phyloP scores from a whole-genome alignment of 1,284 basidiomycete species.

The Ceratobasidium sp. region DNA sequence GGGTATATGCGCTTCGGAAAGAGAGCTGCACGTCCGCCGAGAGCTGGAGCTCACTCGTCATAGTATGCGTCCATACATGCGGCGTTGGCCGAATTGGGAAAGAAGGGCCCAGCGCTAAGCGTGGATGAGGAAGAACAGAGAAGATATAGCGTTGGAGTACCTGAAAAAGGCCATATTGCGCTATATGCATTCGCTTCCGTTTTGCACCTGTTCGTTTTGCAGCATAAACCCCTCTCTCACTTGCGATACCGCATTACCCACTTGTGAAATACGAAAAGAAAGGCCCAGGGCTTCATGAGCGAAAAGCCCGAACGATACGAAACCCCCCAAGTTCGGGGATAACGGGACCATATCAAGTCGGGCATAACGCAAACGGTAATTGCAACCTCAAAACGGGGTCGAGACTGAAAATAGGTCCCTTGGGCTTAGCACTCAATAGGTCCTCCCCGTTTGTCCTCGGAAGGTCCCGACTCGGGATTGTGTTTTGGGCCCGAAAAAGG shows the following conservation, averaged over 20 bases:
- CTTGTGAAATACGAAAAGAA: background rate
- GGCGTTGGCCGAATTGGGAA: background rate
- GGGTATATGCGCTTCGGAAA: background rate
- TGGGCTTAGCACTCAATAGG: background rate
- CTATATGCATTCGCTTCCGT: background rate
- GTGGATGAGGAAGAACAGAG: background rate
- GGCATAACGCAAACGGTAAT: background rate
- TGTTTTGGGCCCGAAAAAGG: background rate
- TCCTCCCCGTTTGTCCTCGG: slow-evolving; percentile 6
- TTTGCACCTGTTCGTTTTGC: slow-evolving; percentile 2
- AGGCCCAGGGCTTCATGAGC: too few relatives aligned
- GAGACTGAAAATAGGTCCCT: background rate
- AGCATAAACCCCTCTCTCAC: too few relatives aligned
- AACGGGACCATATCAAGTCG: background rate
- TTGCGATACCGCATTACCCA: background rate
- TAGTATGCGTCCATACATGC: background rate
- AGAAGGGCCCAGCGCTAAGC: background rate
- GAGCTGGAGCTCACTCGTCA: background rate
- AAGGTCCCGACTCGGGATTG: background rate
- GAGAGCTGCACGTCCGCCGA: background rate
- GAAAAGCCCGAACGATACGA: too few relatives aligned
- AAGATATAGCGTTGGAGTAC: background rate
- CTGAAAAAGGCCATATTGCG: slow-evolving; percentile 1
- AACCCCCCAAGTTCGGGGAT: slow-evolving; percentile 5
- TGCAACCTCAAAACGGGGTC: too few relatives aligned